A percentile compares a stretch with the other conserved stretches of the same genome.
Conservation (phyloP, 768 basidiomycete genomes). For the Leccinum subgranulosum region DNA sequence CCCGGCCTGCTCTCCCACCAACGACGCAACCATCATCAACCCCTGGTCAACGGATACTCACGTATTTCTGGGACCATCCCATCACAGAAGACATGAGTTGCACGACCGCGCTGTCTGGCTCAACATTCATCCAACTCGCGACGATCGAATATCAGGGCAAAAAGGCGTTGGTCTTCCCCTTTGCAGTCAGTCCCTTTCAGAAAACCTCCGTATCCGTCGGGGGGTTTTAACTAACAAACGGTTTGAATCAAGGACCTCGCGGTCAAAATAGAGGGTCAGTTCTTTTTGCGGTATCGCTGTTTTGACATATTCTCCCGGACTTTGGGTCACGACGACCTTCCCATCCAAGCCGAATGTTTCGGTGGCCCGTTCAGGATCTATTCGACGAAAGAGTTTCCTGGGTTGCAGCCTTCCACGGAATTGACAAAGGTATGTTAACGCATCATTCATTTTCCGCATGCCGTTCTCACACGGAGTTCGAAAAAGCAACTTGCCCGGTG, state of each 20-base stretch:
- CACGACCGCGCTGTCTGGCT: conserved; percentile 57
- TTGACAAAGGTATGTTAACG: conserved; percentile 50
- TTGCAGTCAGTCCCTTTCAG: conserved; percentile 42
- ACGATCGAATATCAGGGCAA: conserved; percentile 52
- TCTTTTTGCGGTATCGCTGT: conserved; percentile 67
- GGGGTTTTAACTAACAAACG: no score
- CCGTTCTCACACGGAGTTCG: conserved; percentile 2
- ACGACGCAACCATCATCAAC: conserved; percentile 7
- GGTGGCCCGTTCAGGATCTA: conserved; percentile 68
- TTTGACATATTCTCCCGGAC: conserved; percentile 55
- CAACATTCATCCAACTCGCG: conserved; percentile 57
- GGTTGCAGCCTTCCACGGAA: conserved; percentile 63
- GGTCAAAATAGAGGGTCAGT: conserved; percentile 62
- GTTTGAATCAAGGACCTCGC: conserved; percentile 53
- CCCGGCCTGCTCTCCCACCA: conserved; percentile 4
- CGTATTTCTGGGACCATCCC: conserved; percentile 38
- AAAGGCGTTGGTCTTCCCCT: conserved; percentile 58
- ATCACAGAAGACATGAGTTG: conserved; percentile 43
- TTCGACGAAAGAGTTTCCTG: conserved; percentile 74
- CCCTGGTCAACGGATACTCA: conserved; percentile 38
- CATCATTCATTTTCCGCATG: neutral
- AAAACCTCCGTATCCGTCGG: no score
- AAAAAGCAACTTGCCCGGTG: conserved; percentile 33
- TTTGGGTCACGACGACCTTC: conserved; percentile 29
- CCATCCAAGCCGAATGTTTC: conserved; percentile 61